phyloP scores from a whole-genome alignment of 179 eudicot genomes.

The Pouteria campechiana region DNA sequence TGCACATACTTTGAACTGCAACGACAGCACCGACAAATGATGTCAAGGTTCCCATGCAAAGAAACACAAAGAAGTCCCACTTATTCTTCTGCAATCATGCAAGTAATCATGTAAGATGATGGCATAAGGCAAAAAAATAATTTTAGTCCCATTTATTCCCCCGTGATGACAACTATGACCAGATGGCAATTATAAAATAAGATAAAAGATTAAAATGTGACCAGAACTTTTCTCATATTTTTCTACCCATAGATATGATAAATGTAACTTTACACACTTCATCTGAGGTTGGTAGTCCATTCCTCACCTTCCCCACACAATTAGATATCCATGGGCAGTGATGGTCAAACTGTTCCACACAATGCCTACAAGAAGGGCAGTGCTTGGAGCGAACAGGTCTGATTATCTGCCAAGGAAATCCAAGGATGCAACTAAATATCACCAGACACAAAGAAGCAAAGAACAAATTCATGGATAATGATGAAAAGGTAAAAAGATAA shows the following conservation, averaged over 20 bases:
- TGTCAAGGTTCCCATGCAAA: conserved; percentile 51
- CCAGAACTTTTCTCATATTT: not conserved
- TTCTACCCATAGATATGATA: not conserved
- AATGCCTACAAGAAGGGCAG: conserved; percentile 50
- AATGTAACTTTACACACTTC: not conserved
- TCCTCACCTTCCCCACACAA: conserved; percentile 66
- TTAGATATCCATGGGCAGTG: conserved; percentile 84
- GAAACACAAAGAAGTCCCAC: conserved; percentile 81
- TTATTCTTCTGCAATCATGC: conserved; percentile 68
- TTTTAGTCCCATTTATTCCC: no score
- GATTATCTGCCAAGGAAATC: conserved; percentile 26
- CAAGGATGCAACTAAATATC: not conserved
- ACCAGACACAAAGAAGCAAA: not conserved
- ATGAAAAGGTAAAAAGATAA: no score
- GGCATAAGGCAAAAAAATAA: no score
- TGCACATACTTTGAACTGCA: conserved; percentile 69
- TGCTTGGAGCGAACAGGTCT: conserved; percentile 76
- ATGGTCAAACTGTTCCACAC: conserved; percentile 76
- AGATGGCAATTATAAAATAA: not conserved
- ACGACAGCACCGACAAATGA: conserved; percentile 41
- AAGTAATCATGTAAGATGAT: no score
- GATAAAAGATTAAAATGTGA: not conserved
- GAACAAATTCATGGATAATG: not conserved
- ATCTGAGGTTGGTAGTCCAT: not conserved
- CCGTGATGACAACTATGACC: not conserved